Percentiles rank a stretch among this genome's conserved stretches.
Evolutionary conservation across 768 basidiomycete species (phyloP).

Genomic region (Hemileccinum rubropunctum): DNA sequence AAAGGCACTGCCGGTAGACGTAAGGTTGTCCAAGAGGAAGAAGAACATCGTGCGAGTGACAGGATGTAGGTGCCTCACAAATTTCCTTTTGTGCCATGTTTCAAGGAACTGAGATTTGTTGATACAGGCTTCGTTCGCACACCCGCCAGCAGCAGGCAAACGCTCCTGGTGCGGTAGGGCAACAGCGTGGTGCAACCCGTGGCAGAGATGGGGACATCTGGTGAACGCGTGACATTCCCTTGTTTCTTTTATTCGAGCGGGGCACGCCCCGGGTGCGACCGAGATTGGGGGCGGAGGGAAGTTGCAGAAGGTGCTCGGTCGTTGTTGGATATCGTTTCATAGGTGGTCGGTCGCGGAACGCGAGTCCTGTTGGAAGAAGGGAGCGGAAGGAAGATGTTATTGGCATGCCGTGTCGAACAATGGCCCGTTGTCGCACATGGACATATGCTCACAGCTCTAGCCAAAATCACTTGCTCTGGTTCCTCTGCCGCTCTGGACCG

Average conservation of each 20-base stretch:
- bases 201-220: slow-evolving; percentile 48
- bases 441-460: slow-evolving; percentile 20
- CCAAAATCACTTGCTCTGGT: slow-evolving; percentile 8
- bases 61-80: slow-evolving; percentile 61
- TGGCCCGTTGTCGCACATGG: slow-evolving; percentile 2
- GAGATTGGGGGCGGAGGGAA: slow-evolving; percentile 40
- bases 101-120: slow-evolving; percentile 12
- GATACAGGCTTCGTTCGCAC: slow-evolving; percentile 77
- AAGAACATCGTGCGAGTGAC: slow-evolving; percentile 79
- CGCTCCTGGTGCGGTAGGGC: slow-evolving; percentile 48
- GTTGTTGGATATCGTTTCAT: slow-evolving; percentile 33
- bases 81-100: slow-evolving; percentile 13
- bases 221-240: slow-evolving; percentile 33
- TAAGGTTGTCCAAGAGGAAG: slow-evolving; percentile 83
- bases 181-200: slow-evolving; percentile 40
- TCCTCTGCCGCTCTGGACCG: slow-evolving; percentile 15
- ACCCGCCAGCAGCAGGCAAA: slow-evolving; percentile 72
- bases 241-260: slow-evolving; percentile 33
- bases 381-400: slow-evolving; percentile 20
- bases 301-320: slow-evolving; percentile 34
- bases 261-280: slow-evolving; percentile 45
- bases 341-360: slow-evolving; percentile 33
- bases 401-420: slow-evolving; percentile 24
- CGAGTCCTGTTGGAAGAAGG: slow-evolving; percentile 14
- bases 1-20: slow-evolving; percentile 63